Evolutionary conservation across 768 basidiomycete species (phyloP), one percentile per base, ranked within the genome.

Genomic region (Lactarius indigo): DNA sequence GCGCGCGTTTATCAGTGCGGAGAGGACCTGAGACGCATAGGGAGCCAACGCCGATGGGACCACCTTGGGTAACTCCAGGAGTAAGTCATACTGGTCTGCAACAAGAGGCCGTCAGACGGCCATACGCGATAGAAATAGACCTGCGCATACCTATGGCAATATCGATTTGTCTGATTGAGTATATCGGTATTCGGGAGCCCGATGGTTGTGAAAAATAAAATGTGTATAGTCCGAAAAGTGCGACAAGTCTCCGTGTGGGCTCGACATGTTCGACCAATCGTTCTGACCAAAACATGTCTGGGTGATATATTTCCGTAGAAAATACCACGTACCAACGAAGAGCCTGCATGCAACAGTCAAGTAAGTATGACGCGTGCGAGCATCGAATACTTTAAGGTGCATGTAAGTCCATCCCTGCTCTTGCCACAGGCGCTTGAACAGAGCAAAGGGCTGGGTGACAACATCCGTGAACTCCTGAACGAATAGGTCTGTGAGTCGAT

Each of bases 361-460:
- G 75, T 91, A 90, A 0, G 78, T 74, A 56, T 88, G 84, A 42
- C 92, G 83, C 26, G 88, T 79, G 58, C 88, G 82, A 52, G 80
- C 76, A 71, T 94, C 91, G 65, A 89, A 84, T 4, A 88, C 85
- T 73, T 84, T 87, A 78, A 94, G 83, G 72, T 92, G 90, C 54
- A 91, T 75, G 84, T 85, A 91, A 37, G 80, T 77, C 92, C 92
- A 94, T 26, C 89, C 88, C 66, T 83, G 81, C 6, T 78, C 76
- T 13, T 73, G 74, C 92, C 92, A 94, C 23, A 91, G 72, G 1
- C 73, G 70, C 75, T 90, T 92, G 84, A 93, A 94, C 23, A 87
- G 78, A 3, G 78, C 70, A 74, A 93, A 94, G 0, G 92, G 90
- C 59, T 75, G 74, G 8, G 75, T 65, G 61, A 68, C 63, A 67